phyloP scores from a whole-genome alignment of 192 early-diverging fungal species.

The Gaertneriomyces sp. region DNA sequence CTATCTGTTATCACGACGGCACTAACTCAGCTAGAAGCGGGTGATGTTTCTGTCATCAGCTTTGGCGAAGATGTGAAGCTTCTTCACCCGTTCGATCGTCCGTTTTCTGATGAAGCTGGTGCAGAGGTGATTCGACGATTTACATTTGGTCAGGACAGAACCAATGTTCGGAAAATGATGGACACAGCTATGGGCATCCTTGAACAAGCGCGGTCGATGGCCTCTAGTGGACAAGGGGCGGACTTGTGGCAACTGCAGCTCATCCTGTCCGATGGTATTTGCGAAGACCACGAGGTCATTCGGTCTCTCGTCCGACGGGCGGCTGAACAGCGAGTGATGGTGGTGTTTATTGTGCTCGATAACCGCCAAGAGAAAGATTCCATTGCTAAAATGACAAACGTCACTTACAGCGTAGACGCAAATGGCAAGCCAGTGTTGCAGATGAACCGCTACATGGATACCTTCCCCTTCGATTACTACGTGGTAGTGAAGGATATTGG shows the following conservation, averaged over 20 bases:
- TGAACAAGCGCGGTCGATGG: conserved; percentile 59
- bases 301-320: conserved; percentile 79
- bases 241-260: conserved; percentile 97
- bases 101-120: conserved; percentile 86
- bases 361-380: conserved; percentile 73
- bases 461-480: conserved; percentile 98
- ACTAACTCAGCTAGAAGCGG: conserved; percentile 89
- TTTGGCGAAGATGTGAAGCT: conserved; percentile 87
- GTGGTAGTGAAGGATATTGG: conserved; percentile 87
- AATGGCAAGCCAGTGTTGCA: conserved; percentile 63
- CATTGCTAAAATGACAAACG: conserved; percentile 86
- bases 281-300: conserved; percentile 87
- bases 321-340: conserved; percentile 83
- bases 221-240: conserved; percentile 32
- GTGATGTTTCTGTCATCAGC: conserved; percentile 82
- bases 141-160: conserved; percentile 83
- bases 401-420: conserved; percentile 60
- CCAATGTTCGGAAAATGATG: conserved; percentile 84
- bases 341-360: conserved; percentile 95
- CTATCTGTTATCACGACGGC: conserved; percentile 89
- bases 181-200: conserved; percentile 77
- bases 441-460: conserved; percentile 84
- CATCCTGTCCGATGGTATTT: conserved; percentile 94
- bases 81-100: conserved; percentile 91
- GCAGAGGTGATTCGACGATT: conserved; percentile 86